A percentile compares a stretch with the other conserved stretches of the same genome.
Conservation (phyloP, 768 basidiomycete species). For the Leccinum variicolor region DNA sequence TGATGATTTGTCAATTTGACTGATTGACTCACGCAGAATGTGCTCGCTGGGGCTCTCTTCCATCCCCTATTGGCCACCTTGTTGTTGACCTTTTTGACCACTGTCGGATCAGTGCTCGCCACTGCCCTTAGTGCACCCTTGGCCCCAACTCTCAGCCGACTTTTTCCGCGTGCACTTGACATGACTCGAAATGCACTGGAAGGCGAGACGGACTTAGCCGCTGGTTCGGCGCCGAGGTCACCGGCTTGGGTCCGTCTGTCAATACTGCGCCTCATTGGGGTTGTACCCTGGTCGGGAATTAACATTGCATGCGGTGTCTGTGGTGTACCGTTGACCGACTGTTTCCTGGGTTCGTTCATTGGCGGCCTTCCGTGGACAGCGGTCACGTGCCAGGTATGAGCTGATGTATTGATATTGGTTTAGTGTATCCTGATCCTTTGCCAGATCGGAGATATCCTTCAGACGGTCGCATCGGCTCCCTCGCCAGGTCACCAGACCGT, state of each 20-base stretch:
- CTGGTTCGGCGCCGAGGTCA: slow-evolving; percentile 34
- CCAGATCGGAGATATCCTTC: slow-evolving; percentile 84
- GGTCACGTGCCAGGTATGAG: slow-evolving; percentile 79
- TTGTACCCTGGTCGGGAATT: slow-evolving; percentile 96
- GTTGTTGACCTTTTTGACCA: slow-evolving; percentile 81
- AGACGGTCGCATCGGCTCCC: slow-evolving; percentile 73
- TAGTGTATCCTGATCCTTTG: slow-evolving; percentile 13
- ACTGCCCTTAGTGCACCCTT: slow-evolving; percentile 80
- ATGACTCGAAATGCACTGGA: slow-evolving; percentile 81
- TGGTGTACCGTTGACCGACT: slow-evolving; percentile 72
- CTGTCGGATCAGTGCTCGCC: slow-evolving; percentile 79
- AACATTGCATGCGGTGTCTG: slow-evolving; percentile 95
- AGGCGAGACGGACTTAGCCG: slow-evolving; percentile 50
- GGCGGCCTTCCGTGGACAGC: slow-evolving; percentile 88
- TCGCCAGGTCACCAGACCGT: slow-evolving; percentile 73
- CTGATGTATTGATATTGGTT: slow-evolving; percentile 11
- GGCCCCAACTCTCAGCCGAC: slow-evolving; percentile 73
- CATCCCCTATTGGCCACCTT: slow-evolving; percentile 79
- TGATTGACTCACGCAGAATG: slow-evolving; percentile 57
- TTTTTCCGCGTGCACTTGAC: slow-evolving; percentile 83
- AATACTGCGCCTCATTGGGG: slow-evolving; percentile 83
- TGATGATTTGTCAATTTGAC: slow-evolving; percentile 1
- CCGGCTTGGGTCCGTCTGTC: slow-evolving; percentile 81
- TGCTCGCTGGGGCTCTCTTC: slow-evolving; percentile 83
- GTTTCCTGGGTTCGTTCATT: slow-evolving; percentile 78